Base-by-base conservation (phyloP, 495 filamentous ascomycete genomes). In the Aspergillus indologenus region DNA sequence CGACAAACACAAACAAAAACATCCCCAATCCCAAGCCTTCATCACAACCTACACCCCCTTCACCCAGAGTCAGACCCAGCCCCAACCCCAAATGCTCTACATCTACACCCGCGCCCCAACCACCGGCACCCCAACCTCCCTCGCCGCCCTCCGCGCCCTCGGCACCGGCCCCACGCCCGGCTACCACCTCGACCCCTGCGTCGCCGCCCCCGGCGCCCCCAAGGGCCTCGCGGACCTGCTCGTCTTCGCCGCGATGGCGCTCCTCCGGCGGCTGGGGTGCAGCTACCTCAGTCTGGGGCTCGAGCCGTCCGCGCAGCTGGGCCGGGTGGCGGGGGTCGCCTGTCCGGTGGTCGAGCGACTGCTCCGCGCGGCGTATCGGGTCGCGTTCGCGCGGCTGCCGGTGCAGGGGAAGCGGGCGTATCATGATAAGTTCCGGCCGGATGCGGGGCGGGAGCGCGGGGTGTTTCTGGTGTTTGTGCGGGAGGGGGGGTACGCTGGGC, bases 151-250 rank as follows among this genome's bases (percentile, higher is more conserved):
- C 0, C 73, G 76, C 5, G 64, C 60, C 2, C 61, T 79, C 6
- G 72, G 73, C 18, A 63, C n/a, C n/a, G n/a, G n/a, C n/a, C 66
- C 5, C 59, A 65, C 11, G 57, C n/a, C 65, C 2, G 76, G 75
- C 21, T 79, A 77, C 49, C 75, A 79, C 44, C 48, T 79, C 34
- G 76, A 79, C 29, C 76, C 76, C 0, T 79, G 68, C 58, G 71
- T 79, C 45, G 73, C 73, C 0, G 63, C 68, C 2, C 72, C 73
- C 5, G 62, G 65, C 2, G 67, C 69, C 14, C 64, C 72, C 0
- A 72, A 70, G 49, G 75, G 75, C 12, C 69, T 77, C 20, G 74
- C 67, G 29, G 76, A 78, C 40, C 53, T 79, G 8, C 62, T 79
- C 0, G 60, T 72, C 17, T 71, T 71, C 26, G 65, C 69, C 0